Conservation (phyloP, 495 filamentous ascomycete genomes). For the Aspergillus wentii region DNA sequence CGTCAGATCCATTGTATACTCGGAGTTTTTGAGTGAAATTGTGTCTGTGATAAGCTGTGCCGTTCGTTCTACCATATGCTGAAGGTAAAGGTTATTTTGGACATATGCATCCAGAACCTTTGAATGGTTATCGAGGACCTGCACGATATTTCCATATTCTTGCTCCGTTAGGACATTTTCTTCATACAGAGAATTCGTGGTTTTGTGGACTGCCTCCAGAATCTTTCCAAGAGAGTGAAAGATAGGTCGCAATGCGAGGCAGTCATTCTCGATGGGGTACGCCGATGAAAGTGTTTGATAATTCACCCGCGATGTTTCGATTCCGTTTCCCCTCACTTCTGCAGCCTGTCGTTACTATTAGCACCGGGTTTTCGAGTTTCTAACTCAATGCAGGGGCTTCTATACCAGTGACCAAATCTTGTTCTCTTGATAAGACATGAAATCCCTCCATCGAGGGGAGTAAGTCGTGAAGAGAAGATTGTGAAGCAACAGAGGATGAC, state of each 20-base stretch:
- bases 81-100: too few species aligned
- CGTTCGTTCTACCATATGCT: too few species aligned
- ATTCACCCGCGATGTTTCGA: constrained; percentile 23
- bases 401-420: too few species aligned
- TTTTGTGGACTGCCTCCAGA: constrained; percentile 5
- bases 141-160: too few species aligned
- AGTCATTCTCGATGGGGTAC: constrained; percentile 22
- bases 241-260: constrained; percentile 15
- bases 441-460: constrained; percentile 33
- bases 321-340: too few species aligned
- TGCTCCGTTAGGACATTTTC: too few species aligned
- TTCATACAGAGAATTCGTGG: too few species aligned
- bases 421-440: constrained; percentile 28
- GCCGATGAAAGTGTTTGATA: constrained; percentile 24
- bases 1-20: constrained; percentile 35
- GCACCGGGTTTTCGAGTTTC: too few species aligned
- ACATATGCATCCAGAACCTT: constrained; percentile 12
- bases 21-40: constrained; percentile 30
- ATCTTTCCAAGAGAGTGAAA: constrained; percentile 10
- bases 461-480: constrained; percentile 30
- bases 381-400: too few species aligned
- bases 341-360: too few species aligned
- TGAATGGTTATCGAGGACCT: constrained; percentile 13
- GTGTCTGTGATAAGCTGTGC: constrained; percentile 31
- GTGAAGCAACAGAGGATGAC: constrained; percentile 26